These are phyloP conservation scores for Pythium myriotylum DNA, from an alignment of 352 stramenopile species.

Conservation along the genomic window DNA sequence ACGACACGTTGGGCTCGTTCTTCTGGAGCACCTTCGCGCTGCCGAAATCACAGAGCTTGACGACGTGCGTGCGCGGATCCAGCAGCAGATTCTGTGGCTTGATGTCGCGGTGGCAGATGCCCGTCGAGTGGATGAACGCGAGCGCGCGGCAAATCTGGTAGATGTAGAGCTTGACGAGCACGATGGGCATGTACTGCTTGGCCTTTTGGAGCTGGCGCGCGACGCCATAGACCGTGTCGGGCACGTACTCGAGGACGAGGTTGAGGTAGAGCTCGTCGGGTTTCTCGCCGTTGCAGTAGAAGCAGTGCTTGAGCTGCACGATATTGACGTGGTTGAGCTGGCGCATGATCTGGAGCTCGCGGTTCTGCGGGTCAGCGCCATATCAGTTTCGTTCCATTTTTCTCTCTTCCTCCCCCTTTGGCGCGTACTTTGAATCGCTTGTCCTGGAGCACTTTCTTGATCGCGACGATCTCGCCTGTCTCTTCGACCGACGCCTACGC, in stretches of 20 bases:
- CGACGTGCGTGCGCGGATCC: constrained; percentile 95
- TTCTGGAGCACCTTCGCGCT: constrained; percentile 94
- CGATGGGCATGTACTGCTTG: constrained; percentile 96
- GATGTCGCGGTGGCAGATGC: constrained; percentile 99
- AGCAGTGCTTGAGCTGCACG: constrained; percentile 99
- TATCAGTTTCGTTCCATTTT: neutral
- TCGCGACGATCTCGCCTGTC: constrained; percentile 98
- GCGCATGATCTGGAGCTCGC: constrained; percentile 99
- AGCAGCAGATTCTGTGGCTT: constrained; percentile 99
- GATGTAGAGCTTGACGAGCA: constrained; percentile 99
- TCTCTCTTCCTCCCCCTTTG: too few relatives aligned
- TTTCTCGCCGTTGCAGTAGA: constrained; percentile 97
- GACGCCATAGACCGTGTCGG: constrained; percentile 98
- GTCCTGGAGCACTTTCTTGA: constrained; percentile 99
- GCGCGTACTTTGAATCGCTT: constrained; percentile 96
- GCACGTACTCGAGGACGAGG: constrained; percentile 99
- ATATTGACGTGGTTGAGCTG: constrained; percentile 99
- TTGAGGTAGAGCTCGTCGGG: constrained; percentile 99
- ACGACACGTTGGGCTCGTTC: constrained; percentile 99
- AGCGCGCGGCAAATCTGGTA: constrained; percentile 98
- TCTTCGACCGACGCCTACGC: constrained; percentile 92
- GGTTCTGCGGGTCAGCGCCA: constrained; percentile 79
- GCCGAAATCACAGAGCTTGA: constrained; percentile 99
- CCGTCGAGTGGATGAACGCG: constrained; percentile 97
- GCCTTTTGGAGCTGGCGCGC: constrained; percentile 95